Conservation (phyloP, 2,329 filamentous ascomycete genomes). For the Moelleriella libera region DNA sequence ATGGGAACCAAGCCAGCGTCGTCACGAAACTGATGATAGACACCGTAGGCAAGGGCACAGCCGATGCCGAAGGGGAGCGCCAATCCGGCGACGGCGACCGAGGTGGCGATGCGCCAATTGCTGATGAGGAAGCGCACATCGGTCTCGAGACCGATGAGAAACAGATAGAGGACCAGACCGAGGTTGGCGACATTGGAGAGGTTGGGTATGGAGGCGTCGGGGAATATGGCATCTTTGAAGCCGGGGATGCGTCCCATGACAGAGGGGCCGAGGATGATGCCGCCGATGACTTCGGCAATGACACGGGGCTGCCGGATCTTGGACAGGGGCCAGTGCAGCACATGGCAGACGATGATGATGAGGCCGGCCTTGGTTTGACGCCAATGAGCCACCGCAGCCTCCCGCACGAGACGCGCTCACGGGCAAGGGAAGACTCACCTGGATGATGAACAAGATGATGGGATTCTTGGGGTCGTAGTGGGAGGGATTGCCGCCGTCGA, state of each 20-base stretch:
- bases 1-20: slow-evolving; percentile 26
- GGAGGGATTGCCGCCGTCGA: slow-evolving; percentile 57
- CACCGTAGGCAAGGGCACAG: slow-evolving; percentile 63
- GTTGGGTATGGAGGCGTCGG: slow-evolving; percentile 56
- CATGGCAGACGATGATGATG: slow-evolving; percentile 31
- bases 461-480: slow-evolving; percentile 57
- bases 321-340: slow-evolving; percentile 60
- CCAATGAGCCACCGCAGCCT: background rate
- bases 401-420: background rate
- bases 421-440: slow-evolving; percentile 25
- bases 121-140: slow-evolving; percentile 62
- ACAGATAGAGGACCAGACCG: slow-evolving; percentile 72
- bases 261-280: slow-evolving; percentile 72
- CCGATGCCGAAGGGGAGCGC: slow-evolving; percentile 71
- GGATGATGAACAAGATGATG: slow-evolving; percentile 63
- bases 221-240: slow-evolving; percentile 67
- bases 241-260: slow-evolving; percentile 77
- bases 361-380: slow-evolving; percentile 21
- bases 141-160: slow-evolving; percentile 77
- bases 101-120: slow-evolving; percentile 70
- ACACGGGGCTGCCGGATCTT: slow-evolving; percentile 68
- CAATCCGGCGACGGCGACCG: slow-evolving; percentile 70
- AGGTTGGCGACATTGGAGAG: slow-evolving; percentile 69
- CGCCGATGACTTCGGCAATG: slow-evolving; percentile 75
- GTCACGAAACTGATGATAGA: slow-evolving; percentile 58